Percentiles rank a stretch among this genome's conserved stretches.
phyloP scores from a whole-genome alignment of 1,139 yeast species.

The Neolecta irregularis region DNA sequence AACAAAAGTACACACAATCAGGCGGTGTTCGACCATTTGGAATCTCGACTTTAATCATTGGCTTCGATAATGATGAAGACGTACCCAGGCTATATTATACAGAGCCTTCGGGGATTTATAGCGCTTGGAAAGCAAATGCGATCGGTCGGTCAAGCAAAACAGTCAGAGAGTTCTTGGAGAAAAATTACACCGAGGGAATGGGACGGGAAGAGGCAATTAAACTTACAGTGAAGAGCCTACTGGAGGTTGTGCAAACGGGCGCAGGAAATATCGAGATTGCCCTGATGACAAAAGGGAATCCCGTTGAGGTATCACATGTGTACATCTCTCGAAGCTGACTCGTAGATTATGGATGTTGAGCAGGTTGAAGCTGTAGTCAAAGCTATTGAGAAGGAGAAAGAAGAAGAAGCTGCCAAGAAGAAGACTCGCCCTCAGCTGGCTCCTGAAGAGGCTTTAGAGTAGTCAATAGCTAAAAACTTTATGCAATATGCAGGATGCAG shows the following conservation, averaged over 20 bases:
- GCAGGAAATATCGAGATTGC: slow-evolving; percentile 91
- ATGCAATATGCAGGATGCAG: too few relatives aligned
- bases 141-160: slow-evolving; percentile 93
- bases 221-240: slow-evolving; percentile 68
- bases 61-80: slow-evolving; percentile 75
- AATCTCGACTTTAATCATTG: slow-evolving; percentile 85
- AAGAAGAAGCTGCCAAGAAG: slow-evolving; percentile 76
- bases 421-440: slow-evolving; percentile 31
- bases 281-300: slow-evolving; percentile 56
- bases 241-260: slow-evolving; percentile 96
- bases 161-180: slow-evolving; percentile 87
- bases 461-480: too few relatives aligned
- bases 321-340: slow-evolving; percentile 14
- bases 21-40: slow-evolving; percentile 97
- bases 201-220: slow-evolving; percentile 61
- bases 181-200: slow-evolving; percentile 63
- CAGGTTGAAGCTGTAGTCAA: slow-evolving; percentile 64
- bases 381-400: slow-evolving; percentile 82
- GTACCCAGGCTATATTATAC: slow-evolving; percentile 81
- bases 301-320: slow-evolving; percentile 22
- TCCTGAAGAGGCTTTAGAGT: too few relatives aligned
- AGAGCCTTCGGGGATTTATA: slow-evolving; percentile 93
- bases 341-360: slow-evolving; percentile 46
- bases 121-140: slow-evolving; percentile 98
- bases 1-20: slow-evolving; percentile 92